phyloP scores from a whole-genome alignment of 2,329 filamentous ascomycete genomes.

The Phaeoacremonium minimum region DNA sequence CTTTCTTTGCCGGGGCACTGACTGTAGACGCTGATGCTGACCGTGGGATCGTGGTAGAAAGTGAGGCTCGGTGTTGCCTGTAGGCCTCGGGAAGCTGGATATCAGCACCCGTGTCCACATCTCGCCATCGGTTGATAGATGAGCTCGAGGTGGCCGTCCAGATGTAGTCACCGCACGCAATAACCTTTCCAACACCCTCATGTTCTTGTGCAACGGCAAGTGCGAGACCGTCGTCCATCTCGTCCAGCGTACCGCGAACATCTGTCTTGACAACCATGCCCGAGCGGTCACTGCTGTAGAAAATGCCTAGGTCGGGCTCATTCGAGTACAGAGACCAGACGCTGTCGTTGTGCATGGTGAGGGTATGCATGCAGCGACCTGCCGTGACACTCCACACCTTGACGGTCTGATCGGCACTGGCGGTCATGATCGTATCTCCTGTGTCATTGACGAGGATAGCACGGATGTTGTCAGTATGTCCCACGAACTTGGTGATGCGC shows the following conservation, averaged over 20 bases:
- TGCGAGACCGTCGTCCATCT: constrained; percentile 84
- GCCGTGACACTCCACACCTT: constrained; percentile 97
- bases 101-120: constrained; percentile 74
- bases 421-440: constrained; percentile 88
- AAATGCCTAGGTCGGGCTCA: constrained; percentile 77
- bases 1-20: constrained; percentile 41
- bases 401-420: constrained; percentile 92
- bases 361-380: constrained; percentile 92
- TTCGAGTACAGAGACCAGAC: constrained; percentile 95
- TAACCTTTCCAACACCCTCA: constrained; percentile 68
- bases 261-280: constrained; percentile 97
- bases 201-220: constrained; percentile 91
- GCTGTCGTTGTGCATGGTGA: constrained; percentile 98
- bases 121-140: constrained; percentile 87
- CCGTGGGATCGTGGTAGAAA: constrained; percentile 29
- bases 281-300: constrained; percentile 92
- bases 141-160: constrained; percentile 91
- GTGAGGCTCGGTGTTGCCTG: constrained; percentile 43
- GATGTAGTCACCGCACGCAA: constrained; percentile 69
- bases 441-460: constrained; percentile 85
- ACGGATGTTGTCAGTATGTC: constrained; percentile 91
- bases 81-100: constrained; percentile 59
- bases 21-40: constrained; percentile 25
- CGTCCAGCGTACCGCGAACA: constrained; percentile 65
- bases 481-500: constrained; percentile 91